Evolutionary conservation across 2,329 filamentous ascomycete species (phyloP).

Genomic region (Neofusicoccum ribis): DNA sequence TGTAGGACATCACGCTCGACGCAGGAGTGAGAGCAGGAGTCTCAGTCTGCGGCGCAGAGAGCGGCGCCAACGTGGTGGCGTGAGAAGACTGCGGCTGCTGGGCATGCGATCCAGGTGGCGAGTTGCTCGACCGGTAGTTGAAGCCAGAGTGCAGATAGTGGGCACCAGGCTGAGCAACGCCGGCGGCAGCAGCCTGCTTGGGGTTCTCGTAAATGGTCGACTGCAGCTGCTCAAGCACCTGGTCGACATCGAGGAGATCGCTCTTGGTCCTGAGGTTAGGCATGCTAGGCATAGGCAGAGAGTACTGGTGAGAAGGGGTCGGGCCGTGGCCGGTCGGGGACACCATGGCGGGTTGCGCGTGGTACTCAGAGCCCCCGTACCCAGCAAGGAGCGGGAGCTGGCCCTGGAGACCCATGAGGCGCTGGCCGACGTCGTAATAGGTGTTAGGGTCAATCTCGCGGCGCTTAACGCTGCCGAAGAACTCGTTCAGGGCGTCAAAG

Average conservation of each 20-base stretch:
- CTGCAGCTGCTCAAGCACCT: constrained; percentile 94
- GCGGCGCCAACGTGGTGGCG: constrained; percentile 38
- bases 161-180: constrained; percentile 71
- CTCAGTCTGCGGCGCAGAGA: constrained; percentile 53
- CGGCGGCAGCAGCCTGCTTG: constrained; percentile 74
- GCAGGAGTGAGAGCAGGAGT: constrained; percentile 77
- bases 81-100: constrained; percentile 55
- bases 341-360: constrained; percentile 54
- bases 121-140: constrained; percentile 58
- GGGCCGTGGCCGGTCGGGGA: constrained; percentile 54
- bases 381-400: constrained; percentile 46
- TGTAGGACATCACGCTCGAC: constrained; percentile 74
- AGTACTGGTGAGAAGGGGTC: constrained; percentile 73
- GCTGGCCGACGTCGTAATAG: constrained; percentile 89
- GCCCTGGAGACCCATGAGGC: constrained; percentile 77
- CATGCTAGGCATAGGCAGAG: constrained; percentile 78
- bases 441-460: constrained; percentile 84
- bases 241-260: constrained; percentile 90
- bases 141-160: constrained; percentile 61
- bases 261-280: constrained; percentile 92
- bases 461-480: constrained; percentile 90
- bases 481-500: constrained; percentile 86
- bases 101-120: constrained; percentile 47
- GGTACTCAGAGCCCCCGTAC: constrained; percentile 50
- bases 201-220: constrained; percentile 93